Evolutionary conservation across 2,329 filamentous ascomycete genomes (phyloP).

Genomic region (Colletotrichum navitas): DNA sequence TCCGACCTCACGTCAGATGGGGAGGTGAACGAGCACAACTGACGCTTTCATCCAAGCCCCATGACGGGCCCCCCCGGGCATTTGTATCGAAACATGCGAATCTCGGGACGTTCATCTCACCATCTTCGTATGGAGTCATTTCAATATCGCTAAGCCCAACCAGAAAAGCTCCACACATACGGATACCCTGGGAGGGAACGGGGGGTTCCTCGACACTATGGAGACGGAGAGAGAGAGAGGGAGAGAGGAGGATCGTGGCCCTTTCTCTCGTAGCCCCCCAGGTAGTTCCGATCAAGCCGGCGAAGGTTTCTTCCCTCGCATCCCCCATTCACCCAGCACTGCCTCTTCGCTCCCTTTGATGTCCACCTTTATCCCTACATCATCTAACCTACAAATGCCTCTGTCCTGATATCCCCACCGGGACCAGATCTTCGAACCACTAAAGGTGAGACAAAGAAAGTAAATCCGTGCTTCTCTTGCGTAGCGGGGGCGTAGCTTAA

Average conservation of each 20-base stretch:
- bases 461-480: background rate
- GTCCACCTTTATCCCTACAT: conserved; percentile 35
- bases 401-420: conserved; percentile 16
- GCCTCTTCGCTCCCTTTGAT: conserved; percentile 4
- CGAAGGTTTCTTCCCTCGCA: conserved; percentile 21
- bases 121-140: background rate
- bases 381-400: conserved; percentile 23
- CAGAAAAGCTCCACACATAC: conserved; percentile 10
- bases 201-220: conserved; percentile 2
- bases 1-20: background rate
- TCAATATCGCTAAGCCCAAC: conserved; percentile 24
- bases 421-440: conserved; percentile 14
- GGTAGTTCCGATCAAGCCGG: conserved; percentile 16
- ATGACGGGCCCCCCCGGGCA: background rate
- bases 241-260: conserved; percentile 28
- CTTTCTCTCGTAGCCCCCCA: background rate
- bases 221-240: background rate
- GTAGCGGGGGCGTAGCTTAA: background rate
- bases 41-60: background rate
- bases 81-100: background rate
- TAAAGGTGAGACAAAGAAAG: conserved; percentile 18
- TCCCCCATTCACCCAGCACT: conserved; percentile 18
- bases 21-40: background rate
- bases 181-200: conserved; percentile 19
- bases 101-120: background rate